Evolutionary conservation across 345 rosid genomes (phyloP).

Genomic region (Aegle marmelos): DNA sequence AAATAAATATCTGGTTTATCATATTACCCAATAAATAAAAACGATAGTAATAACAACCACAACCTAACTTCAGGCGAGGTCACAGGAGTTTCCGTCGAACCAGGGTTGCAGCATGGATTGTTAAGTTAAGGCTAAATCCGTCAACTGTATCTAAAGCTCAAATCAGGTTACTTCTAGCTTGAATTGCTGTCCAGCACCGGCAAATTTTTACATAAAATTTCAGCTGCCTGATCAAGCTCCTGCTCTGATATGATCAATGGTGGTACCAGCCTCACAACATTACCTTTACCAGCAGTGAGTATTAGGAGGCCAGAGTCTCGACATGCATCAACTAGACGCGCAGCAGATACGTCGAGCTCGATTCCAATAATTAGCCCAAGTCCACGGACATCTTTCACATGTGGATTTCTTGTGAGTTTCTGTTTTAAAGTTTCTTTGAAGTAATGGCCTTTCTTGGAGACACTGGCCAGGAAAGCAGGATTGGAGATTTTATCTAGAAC

Average conservation of each 20-base stretch:
- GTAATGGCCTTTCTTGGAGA: conserved; percentile 59
- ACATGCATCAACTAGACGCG: conserved; percentile 69
- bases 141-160: neutral
- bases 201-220: conserved; percentile 38
- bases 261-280: conserved; percentile 82
- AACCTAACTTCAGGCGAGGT: neutral
- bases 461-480: conserved; percentile 70
- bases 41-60: neutral
- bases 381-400: conserved; percentile 86
- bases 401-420: conserved; percentile 61
- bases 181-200: conserved; percentile 17
- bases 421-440: conserved; percentile 51
- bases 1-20: neutral
- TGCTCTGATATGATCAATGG: conserved; percentile 77
- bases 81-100: neutral
- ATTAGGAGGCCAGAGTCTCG: conserved; percentile 67
- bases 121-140: neutral
- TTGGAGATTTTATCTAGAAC: conserved; percentile 71
- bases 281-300: conserved; percentile 82
- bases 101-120: neutral
- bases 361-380: conserved; percentile 77
- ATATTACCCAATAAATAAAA: neutral
- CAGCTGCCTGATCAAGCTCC: conserved; percentile 65
- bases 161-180: neutral
- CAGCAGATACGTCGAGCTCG: conserved; percentile 66